Evolutionary conservation across 2,329 filamentous ascomycete genomes (phyloP).

Genomic region (Aspergillus ochraceus): DNA sequence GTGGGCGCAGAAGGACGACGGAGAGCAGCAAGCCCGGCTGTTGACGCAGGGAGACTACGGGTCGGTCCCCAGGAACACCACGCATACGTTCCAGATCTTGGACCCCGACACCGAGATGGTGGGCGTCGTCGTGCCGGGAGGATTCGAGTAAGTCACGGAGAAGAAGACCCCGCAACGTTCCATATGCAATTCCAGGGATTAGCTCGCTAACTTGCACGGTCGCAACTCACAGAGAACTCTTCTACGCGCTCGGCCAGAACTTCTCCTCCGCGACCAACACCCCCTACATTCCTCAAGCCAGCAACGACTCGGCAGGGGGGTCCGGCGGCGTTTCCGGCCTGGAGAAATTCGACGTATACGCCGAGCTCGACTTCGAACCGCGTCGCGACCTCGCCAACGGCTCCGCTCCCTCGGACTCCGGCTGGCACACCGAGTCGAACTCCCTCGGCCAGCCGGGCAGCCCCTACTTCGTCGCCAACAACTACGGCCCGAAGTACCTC

Average conservation of each 20-base stretch:
- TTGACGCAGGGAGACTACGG: constrained; percentile 50
- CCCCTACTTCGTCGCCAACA: constrained; percentile 48
- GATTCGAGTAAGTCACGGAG: constrained; percentile 43
- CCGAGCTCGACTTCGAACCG: constrained; percentile 42
- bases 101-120: constrained; percentile 51
- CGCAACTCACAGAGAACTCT: constrained; percentile 33
- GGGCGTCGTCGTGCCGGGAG: constrained; percentile 48
- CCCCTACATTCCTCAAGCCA: constrained; percentile 36
- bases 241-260: constrained; percentile 42
- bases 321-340: constrained; percentile 37
- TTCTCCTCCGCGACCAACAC: constrained; percentile 36
- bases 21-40: constrained; percentile 39
- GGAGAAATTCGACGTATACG: constrained; percentile 46
- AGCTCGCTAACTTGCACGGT: background rate
- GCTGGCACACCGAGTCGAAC: constrained; percentile 44
- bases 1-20: constrained; percentile 41
- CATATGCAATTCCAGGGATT: background rate
- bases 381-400: constrained; percentile 46
- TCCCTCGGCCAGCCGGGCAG: constrained; percentile 31
- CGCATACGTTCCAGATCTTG: constrained; percentile 50
- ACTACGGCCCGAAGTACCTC: constrained; percentile 49
- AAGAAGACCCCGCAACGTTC: background rate
- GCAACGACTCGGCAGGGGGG: constrained; percentile 29
- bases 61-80: constrained; percentile 47
- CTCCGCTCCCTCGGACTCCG: constrained; percentile 32